Evolutionary conservation across 352 stramenopile species (phyloP).

Genomic region (Bremia lactucae): DNA sequence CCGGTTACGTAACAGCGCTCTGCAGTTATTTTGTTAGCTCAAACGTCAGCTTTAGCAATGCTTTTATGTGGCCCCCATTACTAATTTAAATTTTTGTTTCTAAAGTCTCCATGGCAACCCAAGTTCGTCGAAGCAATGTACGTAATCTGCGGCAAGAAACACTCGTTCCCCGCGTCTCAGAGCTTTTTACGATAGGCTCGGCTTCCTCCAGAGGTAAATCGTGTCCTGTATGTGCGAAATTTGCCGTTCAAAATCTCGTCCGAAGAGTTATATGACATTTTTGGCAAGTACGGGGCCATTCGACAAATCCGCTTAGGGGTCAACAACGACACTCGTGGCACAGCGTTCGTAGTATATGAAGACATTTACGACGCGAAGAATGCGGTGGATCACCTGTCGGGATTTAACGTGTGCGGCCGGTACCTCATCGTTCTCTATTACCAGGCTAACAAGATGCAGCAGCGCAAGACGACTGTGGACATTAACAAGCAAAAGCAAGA

Average conservation of each 20-base stretch:
- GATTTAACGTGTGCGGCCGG: slow-evolving; percentile 97
- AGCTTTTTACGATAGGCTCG: slow-evolving; percentile 38
- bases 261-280: slow-evolving; percentile 99
- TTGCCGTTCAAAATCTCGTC: slow-evolving; percentile 98
- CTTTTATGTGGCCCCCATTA: too few relatives aligned
- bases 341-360: slow-evolving; percentile 98
- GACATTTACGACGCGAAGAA: slow-evolving; percentile 99
- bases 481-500: slow-evolving; percentile 71
- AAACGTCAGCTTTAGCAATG: too few relatives aligned
- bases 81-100: too few relatives aligned
- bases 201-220: slow-evolving; percentile 97
- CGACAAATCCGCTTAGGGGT: slow-evolving; percentile 92
- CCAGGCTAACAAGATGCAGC: slow-evolving; percentile 85
- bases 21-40: too few relatives aligned
- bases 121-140: slow-evolving; percentile 58
- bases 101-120: slow-evolving; percentile 28
- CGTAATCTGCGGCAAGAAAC: slow-evolving; percentile 7
- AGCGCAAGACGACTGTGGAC: slow-evolving; percentile 26
- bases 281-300: slow-evolving; percentile 99
- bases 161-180: neutral
- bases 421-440: slow-evolving; percentile 99
- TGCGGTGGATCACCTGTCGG: slow-evolving; percentile 96
- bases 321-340: slow-evolving; percentile 93
- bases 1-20: too few relatives aligned
- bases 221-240: slow-evolving; percentile 95